These are phyloP conservation scores for Dothideomycetidae sp. DNA, from an alignment of 2,329 filamentous ascomycete species.

Conservation along the genomic window DNA sequence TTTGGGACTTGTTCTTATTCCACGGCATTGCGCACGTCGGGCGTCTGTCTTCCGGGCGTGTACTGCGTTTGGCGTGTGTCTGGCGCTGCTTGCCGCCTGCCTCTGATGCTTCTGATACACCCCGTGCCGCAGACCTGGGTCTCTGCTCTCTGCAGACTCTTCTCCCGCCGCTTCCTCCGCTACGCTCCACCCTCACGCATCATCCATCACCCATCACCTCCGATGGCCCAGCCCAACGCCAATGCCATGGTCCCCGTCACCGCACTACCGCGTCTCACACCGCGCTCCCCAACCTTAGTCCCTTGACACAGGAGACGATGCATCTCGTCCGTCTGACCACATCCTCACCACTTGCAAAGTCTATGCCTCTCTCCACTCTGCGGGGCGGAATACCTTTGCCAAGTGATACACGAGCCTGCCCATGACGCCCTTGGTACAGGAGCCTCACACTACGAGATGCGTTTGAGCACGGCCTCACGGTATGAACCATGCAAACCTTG, in stretches of 20 bases:
- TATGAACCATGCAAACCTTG: not conserved
- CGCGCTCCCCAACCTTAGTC: too few relatives aligned
- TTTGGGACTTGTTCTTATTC: too few relatives aligned
- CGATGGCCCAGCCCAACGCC: not conserved
- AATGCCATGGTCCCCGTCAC: not conserved
- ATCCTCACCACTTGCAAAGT: not conserved
- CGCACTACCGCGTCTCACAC: not conserved
- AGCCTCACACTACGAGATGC: not conserved
- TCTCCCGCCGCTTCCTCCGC: too few relatives aligned
- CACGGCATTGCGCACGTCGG: too few relatives aligned
- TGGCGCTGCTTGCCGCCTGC: not conserved
- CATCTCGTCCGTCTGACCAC: not conserved
- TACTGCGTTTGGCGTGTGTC: too few relatives aligned
- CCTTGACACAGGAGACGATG: too few relatives aligned
- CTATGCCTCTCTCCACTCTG: not conserved
- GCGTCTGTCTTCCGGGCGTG: too few relatives aligned
- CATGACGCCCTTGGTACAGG: not conserved
- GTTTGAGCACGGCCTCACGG: not conserved
- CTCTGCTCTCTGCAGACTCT: too few relatives aligned
- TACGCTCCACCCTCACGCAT: too few relatives aligned
- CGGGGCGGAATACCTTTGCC: too few relatives aligned
- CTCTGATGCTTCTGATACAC: not conserved
- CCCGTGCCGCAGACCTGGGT: not conserved
- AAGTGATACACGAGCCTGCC: not conserved
- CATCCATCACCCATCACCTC: too few relatives aligned